These are phyloP conservation scores for Eucalyptus regnans DNA, from an alignment of 345 rosid species.

Conservation along the genomic window DNA sequence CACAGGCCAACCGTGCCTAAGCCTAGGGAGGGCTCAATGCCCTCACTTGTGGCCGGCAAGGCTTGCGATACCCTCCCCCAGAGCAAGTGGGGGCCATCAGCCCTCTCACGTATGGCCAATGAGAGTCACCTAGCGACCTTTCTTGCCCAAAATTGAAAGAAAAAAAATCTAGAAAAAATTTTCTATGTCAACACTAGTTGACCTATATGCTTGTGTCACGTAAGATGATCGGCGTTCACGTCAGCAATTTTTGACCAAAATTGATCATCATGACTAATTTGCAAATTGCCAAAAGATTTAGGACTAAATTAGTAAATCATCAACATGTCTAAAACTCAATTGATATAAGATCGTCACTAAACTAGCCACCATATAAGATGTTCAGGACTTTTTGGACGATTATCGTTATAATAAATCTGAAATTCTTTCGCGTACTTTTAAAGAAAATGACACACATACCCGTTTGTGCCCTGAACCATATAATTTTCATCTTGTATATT, in stretches of 20 bases:
- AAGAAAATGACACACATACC: background rate
- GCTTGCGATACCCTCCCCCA: too few species aligned
- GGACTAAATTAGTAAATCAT: too few species aligned
- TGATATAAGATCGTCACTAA: too few species aligned
- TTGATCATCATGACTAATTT: background rate
- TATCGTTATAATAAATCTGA: background rate
- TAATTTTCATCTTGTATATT: background rate
- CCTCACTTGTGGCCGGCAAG: background rate
- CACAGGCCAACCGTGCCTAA: too few species aligned
- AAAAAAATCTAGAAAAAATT: too few species aligned
- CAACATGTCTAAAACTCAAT: background rate
- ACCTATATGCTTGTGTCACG: background rate
- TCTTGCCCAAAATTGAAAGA: too few species aligned
- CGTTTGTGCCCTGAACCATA: background rate
- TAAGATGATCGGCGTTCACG: rapidly evolving
- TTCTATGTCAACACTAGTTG: too few species aligned
- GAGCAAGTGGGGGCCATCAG: background rate
- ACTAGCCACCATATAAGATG: background rate
- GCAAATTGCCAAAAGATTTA: too few species aligned
- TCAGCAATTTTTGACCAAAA: rapidly evolving
- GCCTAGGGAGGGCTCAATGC: background rate
- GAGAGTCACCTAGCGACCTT: background rate
- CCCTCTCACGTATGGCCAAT: background rate
- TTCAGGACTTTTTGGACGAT: too few species aligned
- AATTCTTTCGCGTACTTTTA: background rate